Evolutionary conservation across 2,329 filamentous ascomycete species (phyloP), one percentile per base, ranked within the genome.

Genomic region (Sphaceloma murrayae): DNA sequence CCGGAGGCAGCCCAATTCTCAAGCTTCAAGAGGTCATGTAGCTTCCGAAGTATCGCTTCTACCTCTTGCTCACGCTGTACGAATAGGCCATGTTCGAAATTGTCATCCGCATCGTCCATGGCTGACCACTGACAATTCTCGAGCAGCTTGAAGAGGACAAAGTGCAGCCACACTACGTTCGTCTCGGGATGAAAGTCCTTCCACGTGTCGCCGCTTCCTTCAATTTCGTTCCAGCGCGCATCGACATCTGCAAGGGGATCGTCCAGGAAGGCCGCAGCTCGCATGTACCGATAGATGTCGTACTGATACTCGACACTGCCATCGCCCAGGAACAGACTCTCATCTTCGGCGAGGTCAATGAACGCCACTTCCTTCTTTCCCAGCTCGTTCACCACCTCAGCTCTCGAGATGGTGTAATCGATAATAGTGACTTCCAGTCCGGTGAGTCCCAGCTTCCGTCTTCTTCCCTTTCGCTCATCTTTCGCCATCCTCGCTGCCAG

Each of bases 321-420:
- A 51, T 70, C 65, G 49, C 62, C 69, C 49, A 65, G 56, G 56
- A 73, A 73, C 39, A 73, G 50, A 0, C 56, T 55, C 3, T 55
- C 50, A 44, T 71, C 65, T 48, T 58, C 60, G 21, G 67, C 57
- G 26, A 73, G 63, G 49, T 72, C 67, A 21, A 66, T 60, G 48
- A 62, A 72, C 7, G 67, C 67, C 10, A 69, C 59, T 45, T 58
- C 53, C 43, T 47, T 47, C 36, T 49, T 46, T 34, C 46, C 46
- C 29, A 48, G 36, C 31, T 49, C 16, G n/a, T 32, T 22, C 2
- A 54, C 29, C 49, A 79, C 62, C 17, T 70, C 66, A 2, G 75
- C 75, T n/a, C 78, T 72, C 1, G 77, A 80, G 26, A 81, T 68
- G 1, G 78, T 80, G 58, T 81, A 82, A 57, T 82, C 78, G 51